Percentiles rank a stretch among this genome's conserved stretches.
Conservation (phyloP, 108 stramenopile genomes). For the Cyclotella sp. region DNA sequence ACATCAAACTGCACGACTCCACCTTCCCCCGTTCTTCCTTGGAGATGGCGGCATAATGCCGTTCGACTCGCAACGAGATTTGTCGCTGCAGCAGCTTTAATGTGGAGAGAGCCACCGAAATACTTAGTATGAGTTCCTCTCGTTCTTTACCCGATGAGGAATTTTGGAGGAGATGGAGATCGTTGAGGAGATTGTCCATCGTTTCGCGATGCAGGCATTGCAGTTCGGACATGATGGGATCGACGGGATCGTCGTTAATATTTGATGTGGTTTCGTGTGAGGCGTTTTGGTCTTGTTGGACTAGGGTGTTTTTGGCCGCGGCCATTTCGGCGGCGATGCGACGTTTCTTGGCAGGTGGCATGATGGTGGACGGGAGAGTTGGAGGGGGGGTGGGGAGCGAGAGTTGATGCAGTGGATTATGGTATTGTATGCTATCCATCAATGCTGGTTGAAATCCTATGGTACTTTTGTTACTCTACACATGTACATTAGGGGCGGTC, state of each 20-base stretch:
- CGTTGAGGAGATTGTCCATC: background rate
- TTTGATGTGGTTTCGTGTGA: background rate
- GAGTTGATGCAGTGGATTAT: no score
- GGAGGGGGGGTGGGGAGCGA: no score
- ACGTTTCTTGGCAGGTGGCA: slow-evolving; percentile 33
- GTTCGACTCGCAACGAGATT: slow-evolving; percentile 39
- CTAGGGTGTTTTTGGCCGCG: background rate
- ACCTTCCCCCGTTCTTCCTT: slow-evolving; percentile 28
- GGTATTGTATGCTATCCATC: no score
- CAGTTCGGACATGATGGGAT: background rate
- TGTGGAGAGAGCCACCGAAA: slow-evolving; percentile 32
- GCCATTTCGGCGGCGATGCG: slow-evolving; percentile 7
- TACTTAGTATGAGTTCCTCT: slow-evolving; percentile 12
- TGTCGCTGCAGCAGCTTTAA: slow-evolving; percentile 49
- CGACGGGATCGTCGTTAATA: background rate
- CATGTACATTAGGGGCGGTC: no score
- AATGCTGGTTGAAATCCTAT: no score
- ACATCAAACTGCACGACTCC: slow-evolving; percentile 28
- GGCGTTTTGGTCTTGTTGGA: slow-evolving; percentile 5
- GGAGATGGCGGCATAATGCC: slow-evolving; percentile 14
- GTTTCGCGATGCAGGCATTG: slow-evolving; percentile 1
- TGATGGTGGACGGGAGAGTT: background rate
- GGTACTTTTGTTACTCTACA: no score
- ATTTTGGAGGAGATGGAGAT: background rate
- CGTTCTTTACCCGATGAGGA: background rate